Conservation (phyloP, 2,329 filamentous ascomycete genomes). For the Botrytis tulipae region DNA sequence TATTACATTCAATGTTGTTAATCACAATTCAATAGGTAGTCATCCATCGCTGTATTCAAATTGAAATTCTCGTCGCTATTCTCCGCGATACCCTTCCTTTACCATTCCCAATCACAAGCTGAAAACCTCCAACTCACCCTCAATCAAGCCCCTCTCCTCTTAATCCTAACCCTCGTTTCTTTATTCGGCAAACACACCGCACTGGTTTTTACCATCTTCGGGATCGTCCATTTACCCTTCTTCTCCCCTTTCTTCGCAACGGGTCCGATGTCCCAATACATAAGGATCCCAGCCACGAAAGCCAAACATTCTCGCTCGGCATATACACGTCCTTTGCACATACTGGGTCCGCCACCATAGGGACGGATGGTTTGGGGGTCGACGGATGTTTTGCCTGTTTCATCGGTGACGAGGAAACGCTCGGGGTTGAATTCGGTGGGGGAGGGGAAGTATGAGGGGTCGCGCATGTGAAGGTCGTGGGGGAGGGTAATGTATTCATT, state of each 20-base stretch:
- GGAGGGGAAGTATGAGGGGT: constrained; percentile 41
- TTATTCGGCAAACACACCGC: constrained; percentile 50
- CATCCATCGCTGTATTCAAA: neutral
- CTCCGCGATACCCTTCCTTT: neutral
- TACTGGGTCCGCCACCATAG: constrained; percentile 48
- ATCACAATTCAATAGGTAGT: neutral
- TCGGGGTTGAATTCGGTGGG: constrained; percentile 45
- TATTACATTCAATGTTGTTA: neutral
- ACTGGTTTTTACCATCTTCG: constrained; percentile 47
- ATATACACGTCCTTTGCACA: constrained; percentile 51
- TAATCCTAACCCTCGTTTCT: constrained; percentile 55
- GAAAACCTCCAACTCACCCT: neutral
- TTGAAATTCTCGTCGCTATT: neutral
- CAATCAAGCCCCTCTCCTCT: constrained; percentile 38
- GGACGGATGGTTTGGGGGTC: constrained; percentile 43
- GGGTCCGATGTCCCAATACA: constrained; percentile 56
- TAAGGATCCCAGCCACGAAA: constrained; percentile 51
- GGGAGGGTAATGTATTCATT: constrained; percentile 46
- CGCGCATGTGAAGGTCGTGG: constrained; percentile 45
- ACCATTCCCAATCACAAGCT: neutral
- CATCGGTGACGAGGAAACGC: constrained; percentile 43
- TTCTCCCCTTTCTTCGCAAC: constrained; percentile 38
- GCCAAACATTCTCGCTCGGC: constrained; percentile 50
- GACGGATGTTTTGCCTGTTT: neutral
- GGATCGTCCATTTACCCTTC: constrained; percentile 48